Percentiles rank a stretch among this genome's conserved stretches.
Evolutionary conservation across 805 yeast genomes (phyloP).

Genomic region (Cyberlindnera sargentensis): DNA sequence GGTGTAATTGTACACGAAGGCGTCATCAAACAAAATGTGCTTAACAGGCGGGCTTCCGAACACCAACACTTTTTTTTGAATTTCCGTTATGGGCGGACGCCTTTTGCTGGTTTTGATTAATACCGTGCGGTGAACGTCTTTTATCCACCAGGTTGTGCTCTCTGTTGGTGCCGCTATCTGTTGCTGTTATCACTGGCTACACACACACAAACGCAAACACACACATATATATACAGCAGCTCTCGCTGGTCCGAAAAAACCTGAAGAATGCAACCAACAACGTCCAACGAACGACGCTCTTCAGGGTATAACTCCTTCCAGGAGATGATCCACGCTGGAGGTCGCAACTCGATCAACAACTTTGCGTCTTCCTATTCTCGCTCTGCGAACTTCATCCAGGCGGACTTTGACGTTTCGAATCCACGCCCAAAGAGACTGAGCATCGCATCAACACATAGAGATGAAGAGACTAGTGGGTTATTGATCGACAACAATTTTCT

Average conservation of each 20-base stretch:
- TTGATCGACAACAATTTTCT: background rate
- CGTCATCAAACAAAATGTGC: too few species aligned
- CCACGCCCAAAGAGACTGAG: slow-evolving; percentile 13
- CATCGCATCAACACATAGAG: slow-evolving; percentile 7
- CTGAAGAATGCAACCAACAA: background rate
- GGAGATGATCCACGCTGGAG: slow-evolving; percentile 19
- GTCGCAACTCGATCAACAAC: slow-evolving; percentile 20
- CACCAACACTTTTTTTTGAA: too few species aligned
- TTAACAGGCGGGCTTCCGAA: too few species aligned
- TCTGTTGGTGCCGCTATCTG: too few species aligned
- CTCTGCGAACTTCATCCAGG: slow-evolving; percentile 20
- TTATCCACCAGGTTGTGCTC: too few species aligned
- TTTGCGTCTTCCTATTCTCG: slow-evolving; percentile 23
- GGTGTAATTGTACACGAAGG: too few species aligned
- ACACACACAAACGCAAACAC: too few species aligned
- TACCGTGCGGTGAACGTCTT: too few species aligned
- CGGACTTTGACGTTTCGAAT: slow-evolving; percentile 20
- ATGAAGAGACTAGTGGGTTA: background rate
- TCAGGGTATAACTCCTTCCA: slow-evolving; percentile 21
- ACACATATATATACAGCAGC: background rate
- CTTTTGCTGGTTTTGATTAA: too few species aligned
- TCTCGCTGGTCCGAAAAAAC: background rate
- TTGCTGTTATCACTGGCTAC: too few species aligned
- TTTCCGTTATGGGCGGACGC: too few species aligned
- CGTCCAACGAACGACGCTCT: slow-evolving; percentile 10